Conservation (phyloP, 192 early-diverging fungal species). For the Pilobolus umbonatus region DNA sequence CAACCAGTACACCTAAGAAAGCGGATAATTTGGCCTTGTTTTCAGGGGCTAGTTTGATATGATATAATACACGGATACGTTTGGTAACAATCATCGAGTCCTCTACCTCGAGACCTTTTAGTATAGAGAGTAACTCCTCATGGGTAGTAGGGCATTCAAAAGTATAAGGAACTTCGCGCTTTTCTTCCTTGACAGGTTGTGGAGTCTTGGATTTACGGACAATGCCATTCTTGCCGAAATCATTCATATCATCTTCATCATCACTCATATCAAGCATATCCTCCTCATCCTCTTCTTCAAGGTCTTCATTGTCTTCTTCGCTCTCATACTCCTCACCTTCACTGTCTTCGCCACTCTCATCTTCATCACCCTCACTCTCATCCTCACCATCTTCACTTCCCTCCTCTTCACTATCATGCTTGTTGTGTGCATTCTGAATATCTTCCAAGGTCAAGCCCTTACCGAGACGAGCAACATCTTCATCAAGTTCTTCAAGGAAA, state of each 20-base stretch:
- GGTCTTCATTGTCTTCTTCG: constrained; percentile 45
- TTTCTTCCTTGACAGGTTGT: not conserved
- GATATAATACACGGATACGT: constrained; percentile 79
- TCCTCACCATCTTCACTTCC: constrained; percentile 37
- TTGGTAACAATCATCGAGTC: constrained; percentile 73
- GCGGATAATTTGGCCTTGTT: constrained; percentile 71
- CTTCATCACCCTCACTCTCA: constrained; percentile 41
- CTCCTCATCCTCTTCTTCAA: constrained; percentile 40
- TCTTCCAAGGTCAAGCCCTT: constrained; percentile 30
- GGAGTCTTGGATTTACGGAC: not conserved
- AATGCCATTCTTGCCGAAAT: constrained; percentile 21
- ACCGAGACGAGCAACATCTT: constrained; percentile 31
- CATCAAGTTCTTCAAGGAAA: constrained; percentile 47
- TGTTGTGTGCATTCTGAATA: constrained; percentile 31
- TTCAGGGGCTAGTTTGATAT: constrained; percentile 73
- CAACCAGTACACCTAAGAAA: constrained; percentile 63
- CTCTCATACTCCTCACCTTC: constrained; percentile 39
- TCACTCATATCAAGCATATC: constrained; percentile 29
- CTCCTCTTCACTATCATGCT: constrained; percentile 30
- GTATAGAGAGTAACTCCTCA: constrained; percentile 61
- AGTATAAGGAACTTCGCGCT: constrained; percentile 71
- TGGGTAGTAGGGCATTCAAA: constrained; percentile 78
- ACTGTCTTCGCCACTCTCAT: constrained; percentile 39
- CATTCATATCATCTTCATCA: constrained; percentile 51
- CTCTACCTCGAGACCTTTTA: constrained; percentile 55